Conservation (phyloP, 306 rosid genomes). For the Chamaecrista fasciculata region DNA sequence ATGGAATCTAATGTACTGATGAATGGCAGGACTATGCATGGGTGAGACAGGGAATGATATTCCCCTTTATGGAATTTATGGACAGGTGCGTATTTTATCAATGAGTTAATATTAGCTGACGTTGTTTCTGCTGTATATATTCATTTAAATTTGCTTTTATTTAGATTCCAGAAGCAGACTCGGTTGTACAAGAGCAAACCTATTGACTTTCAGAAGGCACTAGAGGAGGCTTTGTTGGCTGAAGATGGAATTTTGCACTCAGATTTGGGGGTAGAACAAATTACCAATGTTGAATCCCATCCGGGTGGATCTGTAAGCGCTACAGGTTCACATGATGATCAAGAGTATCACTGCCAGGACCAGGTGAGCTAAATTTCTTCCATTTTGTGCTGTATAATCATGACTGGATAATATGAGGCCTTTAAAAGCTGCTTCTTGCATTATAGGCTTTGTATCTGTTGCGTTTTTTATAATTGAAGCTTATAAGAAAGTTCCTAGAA, state of each 20-base stretch:
- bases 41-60: constrained; percentile 94
- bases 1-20: constrained; percentile 21
- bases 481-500: background rate
- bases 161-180: constrained; percentile 91
- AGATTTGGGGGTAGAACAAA: constrained; percentile 39
- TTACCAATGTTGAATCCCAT: constrained; percentile 35
- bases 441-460: constrained; percentile 3
- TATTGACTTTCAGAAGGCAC: constrained; percentile 79
- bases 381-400: constrained; percentile 5
- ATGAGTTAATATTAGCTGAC: constrained; percentile 1
- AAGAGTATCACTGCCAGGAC: constrained; percentile 45
- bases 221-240: constrained; percentile 90
- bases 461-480: constrained; percentile 2
- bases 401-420: background rate
- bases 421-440: background rate
- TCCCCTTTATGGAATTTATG: constrained; percentile 70
- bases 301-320: constrained; percentile 38
- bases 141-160: constrained; percentile 6
- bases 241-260: constrained; percentile 65
- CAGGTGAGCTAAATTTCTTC: constrained; percentile 33
- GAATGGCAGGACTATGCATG: constrained; percentile 89
- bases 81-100: constrained; percentile 56
- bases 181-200: constrained; percentile 85
- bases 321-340: constrained; percentile 44
- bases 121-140: constrained; percentile 20